A percentile compares a stretch with the other conserved stretches of the same genome.
These are phyloP conservation scores for Trichoderma polysporum DNA, from an alignment of 2,329 filamentous ascomycete genomes.

Conservation along the genomic window DNA sequence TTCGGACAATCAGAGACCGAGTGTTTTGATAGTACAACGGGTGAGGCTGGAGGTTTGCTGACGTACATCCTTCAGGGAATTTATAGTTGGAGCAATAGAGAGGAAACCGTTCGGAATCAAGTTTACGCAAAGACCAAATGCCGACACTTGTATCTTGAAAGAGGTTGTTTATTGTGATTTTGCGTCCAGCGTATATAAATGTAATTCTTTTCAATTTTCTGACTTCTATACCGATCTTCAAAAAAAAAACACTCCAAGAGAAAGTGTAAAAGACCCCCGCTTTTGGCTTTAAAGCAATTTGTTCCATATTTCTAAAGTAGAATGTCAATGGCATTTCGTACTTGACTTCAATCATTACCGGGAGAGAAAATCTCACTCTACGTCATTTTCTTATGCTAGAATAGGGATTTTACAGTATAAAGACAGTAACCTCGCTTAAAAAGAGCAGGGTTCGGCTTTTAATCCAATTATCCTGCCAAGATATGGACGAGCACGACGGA, in stretches of 20 bases:
- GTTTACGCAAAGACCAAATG: background rate
- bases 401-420: no score
- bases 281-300: background rate
- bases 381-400: no score
- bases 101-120: background rate
- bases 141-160: background rate
- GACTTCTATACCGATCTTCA: background rate
- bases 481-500: no score
- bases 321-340: no score
- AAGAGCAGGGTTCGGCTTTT: no score
- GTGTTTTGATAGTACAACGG: background rate
- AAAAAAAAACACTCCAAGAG: no score
- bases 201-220: no score
- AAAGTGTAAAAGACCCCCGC: no score
- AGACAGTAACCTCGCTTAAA: no score
- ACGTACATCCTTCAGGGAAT: background rate
- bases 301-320: no score
- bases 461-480: no score
- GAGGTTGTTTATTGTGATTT: background rate
- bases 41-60: background rate
- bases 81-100: background rate
- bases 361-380: background rate
- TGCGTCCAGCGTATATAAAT: background rate
- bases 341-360: no score
- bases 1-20: background rate